These are phyloP conservation scores for Leishmania aethiopica DNA, from an alignment of 208 protist genomes.

Conservation along the genomic window DNA sequence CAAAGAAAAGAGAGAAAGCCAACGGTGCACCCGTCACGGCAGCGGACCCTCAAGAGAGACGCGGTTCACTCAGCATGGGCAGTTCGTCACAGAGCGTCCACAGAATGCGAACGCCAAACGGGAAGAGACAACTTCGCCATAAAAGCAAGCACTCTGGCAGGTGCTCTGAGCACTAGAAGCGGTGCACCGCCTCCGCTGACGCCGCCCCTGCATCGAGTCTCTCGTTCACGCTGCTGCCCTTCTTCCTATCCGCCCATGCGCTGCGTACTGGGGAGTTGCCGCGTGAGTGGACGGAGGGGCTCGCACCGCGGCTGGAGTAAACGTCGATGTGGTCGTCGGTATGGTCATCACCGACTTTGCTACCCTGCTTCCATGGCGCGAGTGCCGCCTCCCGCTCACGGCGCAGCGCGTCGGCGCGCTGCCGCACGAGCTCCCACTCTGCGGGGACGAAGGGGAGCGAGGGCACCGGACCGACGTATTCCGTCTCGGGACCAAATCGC, in stretches of 20 bases:
- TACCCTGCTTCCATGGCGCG: conserved; percentile 7
- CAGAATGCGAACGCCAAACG: background rate
- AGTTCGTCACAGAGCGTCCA: background rate
- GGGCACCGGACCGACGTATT: conserved; percentile 40
- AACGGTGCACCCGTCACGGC: background rate
- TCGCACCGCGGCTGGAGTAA: background rate
- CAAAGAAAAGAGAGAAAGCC: background rate
- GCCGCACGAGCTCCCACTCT: conserved; percentile 29
- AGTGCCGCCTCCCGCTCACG: conserved; percentile 24
- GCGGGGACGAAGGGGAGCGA: conserved; percentile 54
- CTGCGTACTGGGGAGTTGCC: no score
- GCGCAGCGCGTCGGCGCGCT: conserved; percentile 18
- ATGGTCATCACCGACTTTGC: background rate
- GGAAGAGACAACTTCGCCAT: background rate
- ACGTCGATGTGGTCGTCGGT: background rate
- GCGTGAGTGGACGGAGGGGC: background rate
- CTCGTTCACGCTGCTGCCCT: background rate
- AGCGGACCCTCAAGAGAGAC: background rate
- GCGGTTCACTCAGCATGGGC: background rate
- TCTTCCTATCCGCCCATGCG: background rate
- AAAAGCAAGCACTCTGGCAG: conserved; percentile 19
- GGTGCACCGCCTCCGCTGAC: background rate
- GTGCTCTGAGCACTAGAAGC: conserved; percentile 1
- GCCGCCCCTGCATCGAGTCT: background rate
- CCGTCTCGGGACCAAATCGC: conserved; percentile 44